These are phyloP conservation scores for Trichoderma oligosporum DNA, from an alignment of 2,329 filamentous ascomycete species.

Conservation along the genomic window DNA sequence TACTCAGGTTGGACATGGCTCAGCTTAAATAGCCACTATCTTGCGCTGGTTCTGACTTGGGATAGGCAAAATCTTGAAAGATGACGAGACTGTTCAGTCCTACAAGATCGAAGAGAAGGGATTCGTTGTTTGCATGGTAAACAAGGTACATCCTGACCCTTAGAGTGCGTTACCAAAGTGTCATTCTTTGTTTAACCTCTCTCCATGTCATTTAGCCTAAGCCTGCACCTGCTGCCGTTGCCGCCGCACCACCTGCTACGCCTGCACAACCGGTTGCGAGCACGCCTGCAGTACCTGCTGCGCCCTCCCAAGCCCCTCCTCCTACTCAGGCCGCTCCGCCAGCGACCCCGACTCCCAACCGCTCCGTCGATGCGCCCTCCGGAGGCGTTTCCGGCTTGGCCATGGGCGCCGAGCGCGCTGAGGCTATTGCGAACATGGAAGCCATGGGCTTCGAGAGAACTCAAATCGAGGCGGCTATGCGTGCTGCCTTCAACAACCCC, in stretches of 20 bases:
- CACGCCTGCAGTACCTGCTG: slow-evolving; percentile 56
- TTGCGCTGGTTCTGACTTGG: slow-evolving; percentile 25
- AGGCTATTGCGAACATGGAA: slow-evolving; percentile 88
- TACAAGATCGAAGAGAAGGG: slow-evolving; percentile 99
- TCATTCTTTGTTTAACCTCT: not conserved
- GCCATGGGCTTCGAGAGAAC: slow-evolving; percentile 90
- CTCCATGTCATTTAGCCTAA: slow-evolving; percentile 38
- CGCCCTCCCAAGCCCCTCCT: slow-evolving; percentile 35
- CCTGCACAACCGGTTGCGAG: slow-evolving; percentile 52
- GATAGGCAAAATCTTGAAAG: slow-evolving; percentile 93
- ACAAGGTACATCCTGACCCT: slow-evolving; percentile 67
- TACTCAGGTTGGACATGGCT: slow-evolving; percentile 72
- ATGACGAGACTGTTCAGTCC: slow-evolving; percentile 92
- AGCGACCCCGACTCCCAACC: slow-evolving; percentile 53
- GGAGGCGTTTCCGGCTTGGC: slow-evolving; percentile 71
- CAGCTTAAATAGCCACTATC: not conserved
- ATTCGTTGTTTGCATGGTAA: slow-evolving; percentile 97
- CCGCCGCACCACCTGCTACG: slow-evolving; percentile 57
- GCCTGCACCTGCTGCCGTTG: slow-evolving; percentile 54
- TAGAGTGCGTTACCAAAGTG: not conserved
- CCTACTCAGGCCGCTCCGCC: slow-evolving; percentile 49
- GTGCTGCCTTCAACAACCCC: slow-evolving; percentile 93
- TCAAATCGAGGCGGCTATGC: slow-evolving; percentile 90
- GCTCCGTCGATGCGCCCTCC: slow-evolving; percentile 37
- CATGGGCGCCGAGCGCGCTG: slow-evolving; percentile 76